Percentiles rank a stretch among this genome's conserved stretches.
These are phyloP conservation scores for Pseudogymnoascus sp. DNA, from an alignment of 2,329 filamentous ascomycete species.

Conservation along the genomic window DNA sequence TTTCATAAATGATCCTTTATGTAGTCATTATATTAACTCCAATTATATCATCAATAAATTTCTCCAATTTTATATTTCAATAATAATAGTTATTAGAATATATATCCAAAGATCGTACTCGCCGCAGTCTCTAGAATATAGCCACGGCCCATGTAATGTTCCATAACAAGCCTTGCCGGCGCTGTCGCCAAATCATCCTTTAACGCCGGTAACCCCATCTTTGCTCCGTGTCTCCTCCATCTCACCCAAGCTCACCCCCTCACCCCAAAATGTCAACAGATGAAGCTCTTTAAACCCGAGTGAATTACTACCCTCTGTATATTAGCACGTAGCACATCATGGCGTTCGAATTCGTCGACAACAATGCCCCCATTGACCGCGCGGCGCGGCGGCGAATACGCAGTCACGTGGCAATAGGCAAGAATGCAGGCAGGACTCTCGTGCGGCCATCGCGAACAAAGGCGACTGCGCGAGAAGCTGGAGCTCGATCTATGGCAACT, in stretches of 20 bases:
- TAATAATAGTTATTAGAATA: background rate
- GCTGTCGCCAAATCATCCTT: background rate
- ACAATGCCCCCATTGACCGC: constrained; percentile 14
- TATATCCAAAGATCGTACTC: background rate
- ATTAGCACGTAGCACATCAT: background rate
- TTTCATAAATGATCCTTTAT: too few species aligned
- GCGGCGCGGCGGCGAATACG: constrained; percentile 15
- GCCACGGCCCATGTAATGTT: background rate
- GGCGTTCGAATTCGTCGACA: constrained; percentile 15
- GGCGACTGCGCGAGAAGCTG: background rate
- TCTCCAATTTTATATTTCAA: background rate
- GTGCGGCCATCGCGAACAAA: constrained; percentile 11
- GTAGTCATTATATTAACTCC: too few species aligned
- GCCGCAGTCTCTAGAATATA: background rate
- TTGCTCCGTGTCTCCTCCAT: too few species aligned
- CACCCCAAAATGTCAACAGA: background rate
- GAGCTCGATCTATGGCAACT: background rate
- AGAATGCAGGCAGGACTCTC: constrained; percentile 15
- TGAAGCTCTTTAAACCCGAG: background rate
- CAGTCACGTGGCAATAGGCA: constrained; percentile 19
- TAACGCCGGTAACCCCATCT: background rate
- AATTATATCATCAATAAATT: background rate
- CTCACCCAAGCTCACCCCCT: background rate
- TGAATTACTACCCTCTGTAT: background rate
- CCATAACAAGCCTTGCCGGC: background rate